Base-by-base conservation (phyloP, 208 protist genomes). In the Acanthamoeba royreba region DNA sequence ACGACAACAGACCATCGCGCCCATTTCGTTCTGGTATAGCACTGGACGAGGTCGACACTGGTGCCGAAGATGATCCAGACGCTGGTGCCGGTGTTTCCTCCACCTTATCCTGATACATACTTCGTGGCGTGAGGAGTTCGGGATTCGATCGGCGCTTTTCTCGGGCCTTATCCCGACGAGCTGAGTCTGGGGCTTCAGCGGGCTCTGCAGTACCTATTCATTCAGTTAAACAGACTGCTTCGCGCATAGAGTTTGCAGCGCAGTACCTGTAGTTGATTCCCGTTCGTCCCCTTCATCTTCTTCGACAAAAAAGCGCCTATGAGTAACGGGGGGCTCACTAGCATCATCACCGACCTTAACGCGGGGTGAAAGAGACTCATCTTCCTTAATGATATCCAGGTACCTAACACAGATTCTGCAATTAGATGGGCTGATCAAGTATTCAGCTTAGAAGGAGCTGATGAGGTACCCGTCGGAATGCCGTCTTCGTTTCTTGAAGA, bases 281-380 rank as follows among this genome's bases (percentile, higher is more conserved):
- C 81, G 46, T 35, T 89, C 81, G 35, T 89, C 81, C 7, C 81
- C 81, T 33, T 89, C 81, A 40, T 89, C 81, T n/a, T 89, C 81
- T 22, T 89, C 81, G 2, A 89, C 53, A n/a, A 89, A 89, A 40
- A 89, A 89, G 11, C 81, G 81, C 22, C 53, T 42, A 33, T 89
- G 81, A 25, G 81, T 89, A 19, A 17, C 46, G 5, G 46, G n/a
- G 42, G 81, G 47, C 49, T 55, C 81, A 33, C 49, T 31, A 4
- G 33, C 5, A n/a, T 61, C 53, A 4, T 69, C 81, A 47, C 42
- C 69, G 17, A 19, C 31, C 1, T 25, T 13, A 25, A 22, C 13
- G 69, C 69, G 69, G 17, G 69, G 69, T 7, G 69, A 81, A 4
- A 49, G 69, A 28, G n/a, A 38, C 38, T 89, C 81, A 17, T 89